These are phyloP conservation scores for Microdochium nivale DNA, from an alignment of 2,329 filamentous ascomycete species.

Conservation along the genomic window DNA sequence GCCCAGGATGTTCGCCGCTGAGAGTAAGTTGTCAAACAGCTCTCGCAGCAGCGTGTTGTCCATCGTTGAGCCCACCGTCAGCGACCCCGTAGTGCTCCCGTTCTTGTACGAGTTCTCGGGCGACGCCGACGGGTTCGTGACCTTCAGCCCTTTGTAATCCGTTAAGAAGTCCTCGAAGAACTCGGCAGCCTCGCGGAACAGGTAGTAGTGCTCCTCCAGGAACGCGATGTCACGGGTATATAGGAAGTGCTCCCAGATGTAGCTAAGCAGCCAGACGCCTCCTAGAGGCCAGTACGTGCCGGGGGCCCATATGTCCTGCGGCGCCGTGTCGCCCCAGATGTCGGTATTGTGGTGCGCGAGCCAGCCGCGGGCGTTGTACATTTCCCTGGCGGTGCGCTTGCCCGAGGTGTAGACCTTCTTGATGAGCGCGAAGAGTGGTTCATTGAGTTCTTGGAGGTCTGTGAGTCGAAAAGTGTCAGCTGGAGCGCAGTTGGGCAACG, in stretches of 20 bases:
- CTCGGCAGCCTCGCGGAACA: constrained; percentile 17
- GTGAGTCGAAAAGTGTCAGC: background rate
- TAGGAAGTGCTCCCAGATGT: constrained; percentile 17
- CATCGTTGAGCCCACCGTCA: constrained; percentile 24
- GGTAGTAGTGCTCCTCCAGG: constrained; percentile 11
- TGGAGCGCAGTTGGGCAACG: too few species aligned
- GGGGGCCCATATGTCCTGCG: constrained; percentile 22
- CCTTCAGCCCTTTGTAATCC: background rate
- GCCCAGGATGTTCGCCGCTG: constrained; percentile 5
- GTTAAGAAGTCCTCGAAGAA: constrained; percentile 20
- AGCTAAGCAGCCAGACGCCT: constrained; percentile 17
- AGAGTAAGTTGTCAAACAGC: constrained; percentile 20
- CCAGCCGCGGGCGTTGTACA: constrained; percentile 24
- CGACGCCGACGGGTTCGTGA: constrained; percentile 20
- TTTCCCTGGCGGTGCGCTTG: constrained; percentile 17
- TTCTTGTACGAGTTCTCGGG: constrained; percentile 21
- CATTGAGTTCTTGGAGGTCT: constrained; percentile 19
- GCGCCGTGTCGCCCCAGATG: constrained; percentile 24
- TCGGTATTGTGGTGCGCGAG: constrained; percentile 27
- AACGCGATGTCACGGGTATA: constrained; percentile 14
- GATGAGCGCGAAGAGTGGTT: constrained; percentile 26
- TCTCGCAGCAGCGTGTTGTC: constrained; percentile 27
- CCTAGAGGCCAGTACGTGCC: constrained; percentile 19
- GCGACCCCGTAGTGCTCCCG: constrained; percentile 3
- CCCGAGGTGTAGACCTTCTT: constrained; percentile 23